Base-by-base conservation (phyloP, 2,329 filamentous ascomycete species). In the Apiospora malaysiana region DNA sequence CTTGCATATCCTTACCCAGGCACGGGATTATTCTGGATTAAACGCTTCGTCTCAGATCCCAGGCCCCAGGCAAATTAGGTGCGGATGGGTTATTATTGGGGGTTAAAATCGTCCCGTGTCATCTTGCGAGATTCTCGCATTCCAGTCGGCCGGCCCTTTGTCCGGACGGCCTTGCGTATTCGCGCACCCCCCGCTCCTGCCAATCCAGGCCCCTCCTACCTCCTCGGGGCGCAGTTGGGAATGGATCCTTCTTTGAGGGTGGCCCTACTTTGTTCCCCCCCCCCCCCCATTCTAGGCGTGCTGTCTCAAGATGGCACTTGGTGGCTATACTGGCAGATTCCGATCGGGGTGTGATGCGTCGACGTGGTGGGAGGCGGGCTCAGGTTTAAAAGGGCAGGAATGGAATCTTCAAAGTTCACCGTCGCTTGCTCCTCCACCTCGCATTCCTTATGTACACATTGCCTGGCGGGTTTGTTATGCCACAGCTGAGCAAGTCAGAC, bases 371-470 rank as follows among this genome's bases (percentile, higher is more conserved):
- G 9, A 67, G 65, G 65, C 32, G 25, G 47, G 45, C 47, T 69
- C 69, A 70, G 72, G 73, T 77, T 78, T 78, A 76, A 76, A 79
- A 71, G 75, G 75, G 73, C 74, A 70, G 69, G 71, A 70, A 49
- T 75, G 77, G 78, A 78, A 79, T 73, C 72, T 76, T 70, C 46
- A 70, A 71, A 66, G 69, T 72, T 68, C 71, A 70, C 73, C 73
- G 69, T 74, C 75, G 72, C 73, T 74, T 71, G 74, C 74, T 76
- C 75, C 75, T 70, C 75, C 71, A 63, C 73, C 70, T 73, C 73
- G 77, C 78, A 79, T 79, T 79, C 78, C 78, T 63, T 78, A 68
- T 71, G 69, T 68, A 42, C 56, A 70, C 72, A 71, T 71, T 74
- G 73, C 71, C 42, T 66, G 65, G 32, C 46, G 46, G 59, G 27